phyloP scores from a whole-genome alignment of 2,329 filamentous ascomycete genomes.

The Blastomyces parvus region DNA sequence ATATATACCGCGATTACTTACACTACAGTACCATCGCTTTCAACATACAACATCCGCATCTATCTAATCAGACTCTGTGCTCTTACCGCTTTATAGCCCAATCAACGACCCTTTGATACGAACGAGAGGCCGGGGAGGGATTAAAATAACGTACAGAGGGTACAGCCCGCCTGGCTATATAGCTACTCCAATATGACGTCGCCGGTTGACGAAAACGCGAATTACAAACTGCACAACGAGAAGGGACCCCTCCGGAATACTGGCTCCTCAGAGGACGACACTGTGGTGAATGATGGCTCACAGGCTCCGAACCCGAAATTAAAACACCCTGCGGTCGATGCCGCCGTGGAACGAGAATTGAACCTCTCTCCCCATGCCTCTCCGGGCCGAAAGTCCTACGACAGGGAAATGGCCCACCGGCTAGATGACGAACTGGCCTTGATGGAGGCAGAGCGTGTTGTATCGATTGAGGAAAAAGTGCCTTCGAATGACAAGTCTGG shows the following conservation, averaged over 20 bases:
- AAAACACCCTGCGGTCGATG: constrained; percentile 9
- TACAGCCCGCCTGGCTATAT: not conserved
- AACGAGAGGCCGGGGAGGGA: not conserved
- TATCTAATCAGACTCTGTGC: not conserved
- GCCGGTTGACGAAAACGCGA: constrained; percentile 25
- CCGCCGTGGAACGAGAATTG: constrained; percentile 10
- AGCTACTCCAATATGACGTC: constrained; percentile 26
- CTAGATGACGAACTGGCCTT: constrained; percentile 58
- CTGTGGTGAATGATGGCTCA: constrained; percentile 21
- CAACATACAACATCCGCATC: not conserved
- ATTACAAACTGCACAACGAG: constrained; percentile 16
- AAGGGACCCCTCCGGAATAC: constrained; percentile 20
- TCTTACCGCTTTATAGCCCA: not conserved
- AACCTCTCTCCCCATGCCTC: constrained; percentile 27
- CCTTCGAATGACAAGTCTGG: constrained; percentile 23
- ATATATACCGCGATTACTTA: not conserved
- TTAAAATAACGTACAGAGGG: not conserved
- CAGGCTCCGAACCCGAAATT: constrained; percentile 3
- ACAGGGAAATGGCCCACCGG: constrained; percentile 50
- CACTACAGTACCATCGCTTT: not conserved
- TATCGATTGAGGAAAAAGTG: constrained; percentile 24
- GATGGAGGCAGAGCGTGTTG: constrained; percentile 52
- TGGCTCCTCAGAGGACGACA: constrained; percentile 26
- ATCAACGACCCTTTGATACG: not conserved
- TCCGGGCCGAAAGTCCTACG: constrained; percentile 37